Percentiles rank a stretch among this genome's conserved stretches.
These are phyloP conservation scores for Boletus barrowsii DNA, from an alignment of 768 basidiomycete species.

Conservation along the genomic window DNA sequence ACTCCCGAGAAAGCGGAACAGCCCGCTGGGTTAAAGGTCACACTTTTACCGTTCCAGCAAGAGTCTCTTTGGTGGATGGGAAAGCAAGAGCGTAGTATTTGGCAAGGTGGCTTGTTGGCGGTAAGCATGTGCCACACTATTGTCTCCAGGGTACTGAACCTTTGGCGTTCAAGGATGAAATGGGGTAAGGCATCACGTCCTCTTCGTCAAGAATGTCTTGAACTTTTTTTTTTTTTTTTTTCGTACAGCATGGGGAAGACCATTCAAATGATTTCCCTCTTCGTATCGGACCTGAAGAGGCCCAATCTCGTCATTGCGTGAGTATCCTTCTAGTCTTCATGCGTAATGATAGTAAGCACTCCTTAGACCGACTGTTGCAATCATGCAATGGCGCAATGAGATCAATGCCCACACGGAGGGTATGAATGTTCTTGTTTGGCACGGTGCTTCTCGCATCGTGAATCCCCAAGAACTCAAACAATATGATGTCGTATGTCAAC, in stretches of 20 bases:
- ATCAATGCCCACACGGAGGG: conserved; percentile 82
- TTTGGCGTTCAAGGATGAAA: conserved; percentile 61
- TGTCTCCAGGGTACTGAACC: conserved; percentile 5
- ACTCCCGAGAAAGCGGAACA: conserved; percentile 72
- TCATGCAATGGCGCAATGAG: conserved; percentile 91
- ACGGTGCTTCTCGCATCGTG: conserved; percentile 72
- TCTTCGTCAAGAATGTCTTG: conserved; percentile 1
- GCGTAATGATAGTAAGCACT: neutral
- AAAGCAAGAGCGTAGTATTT: conserved; percentile 82
- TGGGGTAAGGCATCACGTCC: conserved; percentile 60
- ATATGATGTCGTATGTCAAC: conserved; percentile 73
- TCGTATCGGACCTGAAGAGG: conserved; percentile 72
- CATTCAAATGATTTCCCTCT: conserved; percentile 90
- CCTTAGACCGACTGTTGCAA: conserved; percentile 47
- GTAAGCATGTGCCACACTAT: conserved; percentile 41
- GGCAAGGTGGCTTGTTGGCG: conserved; percentile 91
- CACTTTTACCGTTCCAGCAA: conserved; percentile 89
- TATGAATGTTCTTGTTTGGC: conserved; percentile 89
- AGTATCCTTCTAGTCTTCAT: conserved; percentile 24
- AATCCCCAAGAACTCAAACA: conserved; percentile 68
- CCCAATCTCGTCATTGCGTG: conserved; percentile 94
- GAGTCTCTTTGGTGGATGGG: conserved; percentile 97
- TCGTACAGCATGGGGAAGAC: conserved; percentile 82
- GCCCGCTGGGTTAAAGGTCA: conserved; percentile 79
- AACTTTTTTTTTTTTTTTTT: conserved; percentile 12